These are phyloP conservation scores for Helianthus tuberosus DNA, from an alignment of 129 eudicot species.

Conservation along the genomic window DNA sequence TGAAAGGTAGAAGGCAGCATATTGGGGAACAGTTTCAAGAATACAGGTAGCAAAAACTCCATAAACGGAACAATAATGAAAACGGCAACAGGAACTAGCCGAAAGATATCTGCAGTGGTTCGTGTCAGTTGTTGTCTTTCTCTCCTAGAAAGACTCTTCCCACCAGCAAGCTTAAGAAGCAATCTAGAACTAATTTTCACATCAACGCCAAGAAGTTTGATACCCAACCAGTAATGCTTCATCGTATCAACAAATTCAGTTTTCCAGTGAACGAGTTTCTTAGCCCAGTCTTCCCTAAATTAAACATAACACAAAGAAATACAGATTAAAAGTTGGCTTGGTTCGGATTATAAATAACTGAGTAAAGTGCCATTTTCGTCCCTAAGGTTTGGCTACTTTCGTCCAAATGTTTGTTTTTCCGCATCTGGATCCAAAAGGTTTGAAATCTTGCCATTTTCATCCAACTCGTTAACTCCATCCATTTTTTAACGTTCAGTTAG, in stretches of 20 bases:
- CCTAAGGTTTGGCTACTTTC: no score
- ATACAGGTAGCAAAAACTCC: slow-evolving; percentile 97
- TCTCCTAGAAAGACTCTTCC: slow-evolving; percentile 92
- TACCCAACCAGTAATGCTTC: slow-evolving; percentile 98
- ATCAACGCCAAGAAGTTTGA: slow-evolving; percentile 89
- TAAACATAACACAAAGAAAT: slow-evolving; percentile 19
- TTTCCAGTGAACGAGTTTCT: slow-evolving; percentile 89
- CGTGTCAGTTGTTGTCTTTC: slow-evolving; percentile 97
- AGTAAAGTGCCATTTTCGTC: no score
- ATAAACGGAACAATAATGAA: slow-evolving; percentile 95
- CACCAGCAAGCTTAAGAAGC: slow-evolving; percentile 87
- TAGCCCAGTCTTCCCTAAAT: slow-evolving; percentile 94
- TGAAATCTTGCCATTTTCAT: no score
- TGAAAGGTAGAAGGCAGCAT: slow-evolving; percentile 99
- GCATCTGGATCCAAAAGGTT: no score
- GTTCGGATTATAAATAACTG: slow-evolving; percentile 7
- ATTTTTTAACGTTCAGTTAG: no score
- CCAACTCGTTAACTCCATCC: no score
- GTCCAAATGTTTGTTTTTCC: no score
- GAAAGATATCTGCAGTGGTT: slow-evolving; percentile 96
- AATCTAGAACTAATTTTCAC: slow-evolving; percentile 83
- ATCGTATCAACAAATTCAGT: slow-evolving; percentile 82
- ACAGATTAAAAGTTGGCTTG: background rate
- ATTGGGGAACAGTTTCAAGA: slow-evolving; percentile 93
- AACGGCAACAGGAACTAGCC: slow-evolving; percentile 99